Percentiles rank a stretch among this genome's conserved stretches.
Evolutionary conservation across 225 moss, liverwort and hornwort species (phyloP).

Genomic region (Sphagnum tenellum): DNA sequence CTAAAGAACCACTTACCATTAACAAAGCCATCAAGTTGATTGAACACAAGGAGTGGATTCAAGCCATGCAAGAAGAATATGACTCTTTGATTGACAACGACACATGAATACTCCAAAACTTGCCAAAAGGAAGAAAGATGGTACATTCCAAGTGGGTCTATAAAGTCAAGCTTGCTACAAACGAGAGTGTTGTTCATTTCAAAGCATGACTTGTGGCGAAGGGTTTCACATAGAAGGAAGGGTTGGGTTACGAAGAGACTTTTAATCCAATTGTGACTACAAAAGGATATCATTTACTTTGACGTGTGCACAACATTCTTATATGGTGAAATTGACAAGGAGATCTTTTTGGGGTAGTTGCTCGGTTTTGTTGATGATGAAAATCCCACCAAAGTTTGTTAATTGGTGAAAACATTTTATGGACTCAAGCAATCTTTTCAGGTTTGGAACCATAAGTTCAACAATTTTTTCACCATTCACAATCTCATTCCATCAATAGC

Average conservation of each 20-base stretch:
- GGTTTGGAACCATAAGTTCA: constrained; percentile 4
- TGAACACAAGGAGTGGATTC: neutral
- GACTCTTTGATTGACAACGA: neutral
- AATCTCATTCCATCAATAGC: neutral
- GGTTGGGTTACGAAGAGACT: constrained; percentile 1
- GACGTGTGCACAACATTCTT: constrained; percentile 8
- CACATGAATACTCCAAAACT: neutral
- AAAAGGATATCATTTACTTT: constrained; percentile 5
- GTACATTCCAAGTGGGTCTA: constrained; percentile 12
- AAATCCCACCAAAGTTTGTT: neutral
- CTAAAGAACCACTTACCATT: neutral
- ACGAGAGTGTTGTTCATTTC: neutral
- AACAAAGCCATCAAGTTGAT: neutral
- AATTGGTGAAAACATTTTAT: neutral
- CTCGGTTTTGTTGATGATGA: neutral
- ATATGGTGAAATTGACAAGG: constrained; percentile 1
- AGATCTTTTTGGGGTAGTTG: constrained; percentile 4
- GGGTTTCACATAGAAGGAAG: constrained; percentile 5
- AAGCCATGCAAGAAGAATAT: constrained; percentile 8
- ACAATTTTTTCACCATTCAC: neutral
- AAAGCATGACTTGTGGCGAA: constrained; percentile 12
- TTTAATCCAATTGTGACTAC: neutral
- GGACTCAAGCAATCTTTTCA: neutral
- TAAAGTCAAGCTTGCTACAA: neutral
- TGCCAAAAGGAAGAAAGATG: neutral